A percentile compares a stretch with the other conserved stretches of the same genome.
Conservation (phyloP, 1,284 basidiomycete genomes). For the Cutaneotrichosporon spelunceum region DNA sequence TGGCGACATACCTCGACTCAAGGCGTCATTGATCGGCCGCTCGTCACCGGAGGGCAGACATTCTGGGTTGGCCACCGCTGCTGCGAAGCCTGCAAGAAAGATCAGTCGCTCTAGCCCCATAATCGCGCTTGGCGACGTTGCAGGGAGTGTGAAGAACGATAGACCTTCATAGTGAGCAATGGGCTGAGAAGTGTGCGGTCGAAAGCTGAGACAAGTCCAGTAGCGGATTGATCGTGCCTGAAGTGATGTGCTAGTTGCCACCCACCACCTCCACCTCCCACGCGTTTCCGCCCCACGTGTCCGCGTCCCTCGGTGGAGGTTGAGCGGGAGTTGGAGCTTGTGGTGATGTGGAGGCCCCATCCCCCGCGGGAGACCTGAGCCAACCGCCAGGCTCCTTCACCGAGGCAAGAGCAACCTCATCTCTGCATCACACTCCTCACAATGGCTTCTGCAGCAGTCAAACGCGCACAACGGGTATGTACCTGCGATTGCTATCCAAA, state of each 20-base stretch:
- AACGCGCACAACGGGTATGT: conserved; percentile 41
- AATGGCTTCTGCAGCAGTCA: conserved; percentile 39
- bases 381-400: background rate
- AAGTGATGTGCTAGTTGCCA: background rate
- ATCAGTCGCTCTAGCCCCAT: background rate
- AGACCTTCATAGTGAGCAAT: background rate
- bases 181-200: background rate
- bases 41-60: conserved; percentile 37
- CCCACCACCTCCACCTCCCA: too few relatives aligned
- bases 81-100: background rate
- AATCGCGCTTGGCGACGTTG: background rate
- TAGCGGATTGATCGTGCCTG: background rate
- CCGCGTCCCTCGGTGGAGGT: background rate
- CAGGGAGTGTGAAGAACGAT: background rate
- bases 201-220: background rate
- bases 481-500: too few relatives aligned
- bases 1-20: conserved; percentile 34
- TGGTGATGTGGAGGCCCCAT: background rate
- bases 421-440: background rate
- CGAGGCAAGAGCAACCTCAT: background rate
- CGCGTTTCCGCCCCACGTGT: background rate
- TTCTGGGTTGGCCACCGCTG: background rate
- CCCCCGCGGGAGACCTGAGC: background rate
- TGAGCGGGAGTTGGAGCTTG: background rate
- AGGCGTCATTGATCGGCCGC: conserved; percentile 41